Evolutionary conservation across 169 alveolate species (phyloP), one percentile per base, ranked within the genome.

Genomic region (Plasmodium coatneyi): DNA sequence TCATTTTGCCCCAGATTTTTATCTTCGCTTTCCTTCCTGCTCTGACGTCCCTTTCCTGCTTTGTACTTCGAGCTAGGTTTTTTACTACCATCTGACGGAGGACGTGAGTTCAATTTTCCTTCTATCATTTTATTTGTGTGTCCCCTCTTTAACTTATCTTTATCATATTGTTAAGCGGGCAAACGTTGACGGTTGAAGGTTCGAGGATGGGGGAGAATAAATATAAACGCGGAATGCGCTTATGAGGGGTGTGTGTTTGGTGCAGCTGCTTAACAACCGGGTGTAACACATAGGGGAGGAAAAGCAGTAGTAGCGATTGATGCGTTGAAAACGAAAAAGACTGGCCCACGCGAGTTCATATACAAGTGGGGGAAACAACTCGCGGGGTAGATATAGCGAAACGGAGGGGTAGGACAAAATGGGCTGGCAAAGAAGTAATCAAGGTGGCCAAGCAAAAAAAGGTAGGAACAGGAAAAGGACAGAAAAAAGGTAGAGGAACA

Each of bases 111-210:
- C 70, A 70, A 19, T 66, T 70, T 60, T 16, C 72, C 41, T 34
- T 83, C 82, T 83, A 34, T 66, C 92, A 83, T 83, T 66, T 83
- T 83, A 28, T 82, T 43, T 80, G 19, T 66, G 14, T 39, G 46
- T 82, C 49, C 52, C 39, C 41, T 14, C 41, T 25, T 81, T 32
- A 19, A 22, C 49, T 32, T 78, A 36, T 78, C n/a, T 78, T 78
- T 78, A 78, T 78, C 60, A 66, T 66, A 66, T 66, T 66, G 76
- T 66, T 66, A 25, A 16, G 60, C 60, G 60, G n/a, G 60, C 22
- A 22, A 5, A 7, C 60, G 9, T 49, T 49, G 60, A 14, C 7
- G 60, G 60, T 49, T 49, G 22, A 49, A 9, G 25, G 60, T 16
- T 49, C 60, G 9, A 66, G 76, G 76, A 39, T 0, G 36, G 19